These are phyloP conservation scores for Leccinum pachyderme DNA, from an alignment of 1,284 basidiomycete species.

Conservation along the genomic window DNA sequence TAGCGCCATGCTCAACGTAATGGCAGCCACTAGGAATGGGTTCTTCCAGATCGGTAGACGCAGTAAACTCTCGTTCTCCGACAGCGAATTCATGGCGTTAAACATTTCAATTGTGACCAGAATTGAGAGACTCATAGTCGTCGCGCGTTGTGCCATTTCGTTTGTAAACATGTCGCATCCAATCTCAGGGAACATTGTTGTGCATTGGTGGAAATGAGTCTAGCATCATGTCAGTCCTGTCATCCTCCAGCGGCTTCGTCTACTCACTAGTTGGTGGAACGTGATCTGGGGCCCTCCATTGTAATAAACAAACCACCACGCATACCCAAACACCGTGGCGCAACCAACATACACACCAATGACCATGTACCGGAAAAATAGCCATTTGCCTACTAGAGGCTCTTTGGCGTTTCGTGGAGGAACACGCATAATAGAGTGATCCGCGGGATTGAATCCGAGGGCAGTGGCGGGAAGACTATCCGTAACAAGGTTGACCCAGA, in stretches of 20 bases:
- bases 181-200: slow-evolving; percentile 77
- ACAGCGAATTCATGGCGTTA: slow-evolving; percentile 98
- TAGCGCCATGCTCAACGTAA: slow-evolving; percentile 85
- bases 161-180: slow-evolving; percentile 95
- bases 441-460: slow-evolving; percentile 95
- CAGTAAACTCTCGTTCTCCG: slow-evolving; percentile 95
- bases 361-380: slow-evolving; percentile 94
- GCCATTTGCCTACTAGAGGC: slow-evolving; percentile 88
- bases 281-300: slow-evolving; percentile 87
- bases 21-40: slow-evolving; percentile 85
- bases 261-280: slow-evolving; percentile 86
- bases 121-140: slow-evolving; percentile 94
- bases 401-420: slow-evolving; percentile 88
- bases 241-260: slow-evolving; percentile 1
- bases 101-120: slow-evolving; percentile 98
- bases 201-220: slow-evolving; percentile 95
- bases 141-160: slow-evolving; percentile 80
- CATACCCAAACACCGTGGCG: slow-evolving; percentile 95
- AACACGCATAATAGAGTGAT: slow-evolving; percentile 94
- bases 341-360: slow-evolving; percentile 93
- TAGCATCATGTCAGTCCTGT: slow-evolving; percentile 34
- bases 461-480: slow-evolving; percentile 98
- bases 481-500: slow-evolving; percentile 96
- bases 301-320: slow-evolving; percentile 99
- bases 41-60: slow-evolving; percentile 92